Base-by-base conservation (phyloP, 169 alveolate genomes). In the Plasmodium gaboni region DNA sequence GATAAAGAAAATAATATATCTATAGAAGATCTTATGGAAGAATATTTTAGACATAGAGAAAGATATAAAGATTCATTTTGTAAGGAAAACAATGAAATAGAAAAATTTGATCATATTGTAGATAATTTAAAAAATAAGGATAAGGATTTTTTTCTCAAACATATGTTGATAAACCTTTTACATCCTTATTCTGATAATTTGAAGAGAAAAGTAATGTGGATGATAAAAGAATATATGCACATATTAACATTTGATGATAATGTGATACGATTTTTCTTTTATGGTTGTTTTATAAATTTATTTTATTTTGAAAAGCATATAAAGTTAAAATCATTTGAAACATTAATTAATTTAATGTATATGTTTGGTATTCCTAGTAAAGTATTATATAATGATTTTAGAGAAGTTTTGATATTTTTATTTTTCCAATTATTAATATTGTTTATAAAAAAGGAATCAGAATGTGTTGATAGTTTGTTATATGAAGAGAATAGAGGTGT, bases 161-260 rank as follows among this genome's bases (percentile, higher is more conserved):
- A 78, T 51, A 78, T 78, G 15, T 8, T 78, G 46, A 63, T 78
- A 42, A 78, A 78, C 22, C 26, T 64, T 5, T 64, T 64, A 46
- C 89, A 78, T 15, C 89, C 89, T 0, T 78, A 78, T 57, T 78
- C 89, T 8, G 64, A 78, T 65, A 78, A 78, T n/a, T 70, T 78
- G 46, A 78, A 78, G 61, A 63, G 89, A 65, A 24, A 42, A 13
- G 13, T 59, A 1, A 64, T 78, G 69, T 78, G 89, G 89, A 78
- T 78, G 78, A 2, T 78, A 32, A 78, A 65, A 42, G 89, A 78
- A 65, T 78, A 78, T 69, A 67, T 50, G 6, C 64, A 69, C 55
- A 51, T 78, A 24, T 51, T 78, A 51, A 10, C 19, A 13, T 78
- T 78, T 59, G 26, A 55, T 70, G 89, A 78, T 51, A 78, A 78